Evolutionary conservation across 2,329 filamentous ascomycete species (phyloP), one percentile per base, ranked within the genome.

Genomic region (Phyllosticta citribraziliensis): DNA sequence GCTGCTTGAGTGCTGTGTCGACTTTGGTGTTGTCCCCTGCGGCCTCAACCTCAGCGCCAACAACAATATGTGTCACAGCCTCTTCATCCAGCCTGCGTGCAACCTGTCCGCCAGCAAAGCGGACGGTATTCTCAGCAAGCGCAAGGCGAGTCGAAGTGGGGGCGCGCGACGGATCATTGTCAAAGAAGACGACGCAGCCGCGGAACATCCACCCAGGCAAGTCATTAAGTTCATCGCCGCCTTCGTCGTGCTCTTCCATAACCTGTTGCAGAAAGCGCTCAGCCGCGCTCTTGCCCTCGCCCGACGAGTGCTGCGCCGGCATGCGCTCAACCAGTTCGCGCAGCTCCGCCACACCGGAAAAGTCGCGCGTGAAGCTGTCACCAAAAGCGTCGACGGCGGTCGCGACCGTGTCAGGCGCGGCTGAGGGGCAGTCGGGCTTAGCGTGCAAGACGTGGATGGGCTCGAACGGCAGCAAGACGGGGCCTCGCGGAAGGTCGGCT

Each of bases 291-390:
- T 17, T 17, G 5, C 40, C 17, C 5, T 47, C 40, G 40, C 40
- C 12, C 14, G 40, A 17, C 40, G 40, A 47, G 14, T 47, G 40
- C 40, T 47, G 40, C 17, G 40, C 33, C 6, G 27, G n/a, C 58
- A 61, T 61, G 20, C 24, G 35, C 8, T 40, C 58, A 6, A 61
- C 8, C n/a, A 62, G 35, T 3, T 1, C 12, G 24, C 17, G 30
- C 33, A 74, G 68, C 1, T 58, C 35, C 9, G 68, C 61, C 11
- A 63, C 62, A 2, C 68, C 61, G 20, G 70, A 80, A 9, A 88
- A 76, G 67, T 96, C 85, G 4, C 92, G 80, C 0, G 85, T 82
- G 73, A 89, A 97, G 69, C 91, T 92, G 71, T 99, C 94, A 0
- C 88, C 88, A 67, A 84, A 94, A 58, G 80, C 76, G 70, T 99